Evolutionary conservation across 176 grass and related monocot genomes (phyloP).

Genomic region (Puya raimondii): DNA sequence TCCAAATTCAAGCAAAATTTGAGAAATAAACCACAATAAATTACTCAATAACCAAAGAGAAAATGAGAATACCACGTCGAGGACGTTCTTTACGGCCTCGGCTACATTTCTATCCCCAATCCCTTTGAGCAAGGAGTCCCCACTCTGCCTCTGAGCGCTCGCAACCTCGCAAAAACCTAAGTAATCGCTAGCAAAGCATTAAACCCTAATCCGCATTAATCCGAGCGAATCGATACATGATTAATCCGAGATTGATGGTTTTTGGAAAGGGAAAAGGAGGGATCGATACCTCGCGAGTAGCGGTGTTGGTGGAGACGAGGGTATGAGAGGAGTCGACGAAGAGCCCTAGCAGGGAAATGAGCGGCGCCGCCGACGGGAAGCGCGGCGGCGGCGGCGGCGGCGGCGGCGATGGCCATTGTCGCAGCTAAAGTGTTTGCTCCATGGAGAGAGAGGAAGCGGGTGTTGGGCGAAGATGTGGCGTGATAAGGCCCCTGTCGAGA

Average conservation of each 20-base stretch:
- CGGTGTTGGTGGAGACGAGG: neutral
- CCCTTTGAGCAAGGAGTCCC: constrained; percentile 31
- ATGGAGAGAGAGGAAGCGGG: neutral
- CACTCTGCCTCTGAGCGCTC: constrained; percentile 20
- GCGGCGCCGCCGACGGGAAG: neutral
- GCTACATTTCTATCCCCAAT: constrained; percentile 38
- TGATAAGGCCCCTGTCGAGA: too few species aligned
- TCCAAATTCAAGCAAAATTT: neutral
- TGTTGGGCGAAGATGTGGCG: neutral
- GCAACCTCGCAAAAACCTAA: constrained; percentile 38
- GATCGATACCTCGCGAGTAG: neutral
- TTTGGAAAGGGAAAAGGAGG: neutral
- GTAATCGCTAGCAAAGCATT: neutral
- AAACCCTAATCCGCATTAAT: neutral
- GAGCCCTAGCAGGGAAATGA: neutral
- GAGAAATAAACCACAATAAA: neutral
- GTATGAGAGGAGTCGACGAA: neutral
- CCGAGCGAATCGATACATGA: too few species aligned
- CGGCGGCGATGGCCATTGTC: too few species aligned
- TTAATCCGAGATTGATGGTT: too few species aligned
- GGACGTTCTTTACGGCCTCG: constrained; percentile 65
- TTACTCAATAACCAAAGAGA: neutral
- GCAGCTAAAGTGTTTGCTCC: neutral
- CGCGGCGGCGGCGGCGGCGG: neutral
- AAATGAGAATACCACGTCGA: constrained; percentile 52